Evolutionary conservation across 805 yeast genomes (phyloP).

Genomic region (Wickerhamiella sorbophila): DNA sequence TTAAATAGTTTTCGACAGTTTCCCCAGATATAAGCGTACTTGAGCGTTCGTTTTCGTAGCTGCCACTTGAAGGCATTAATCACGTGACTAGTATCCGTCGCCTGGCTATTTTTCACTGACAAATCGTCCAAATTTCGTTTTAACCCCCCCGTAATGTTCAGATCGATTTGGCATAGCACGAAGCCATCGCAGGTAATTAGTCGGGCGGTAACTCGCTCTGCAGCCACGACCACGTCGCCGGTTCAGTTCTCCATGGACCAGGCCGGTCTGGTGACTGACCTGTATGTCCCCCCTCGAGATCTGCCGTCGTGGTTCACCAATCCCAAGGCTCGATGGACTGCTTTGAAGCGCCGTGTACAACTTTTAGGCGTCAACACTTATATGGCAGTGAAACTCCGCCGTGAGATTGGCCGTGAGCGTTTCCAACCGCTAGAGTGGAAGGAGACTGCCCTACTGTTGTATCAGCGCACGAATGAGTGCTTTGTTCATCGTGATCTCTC

Average conservation of each 20-base stretch:
- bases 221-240: slow-evolving; percentile 6
- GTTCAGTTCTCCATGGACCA: slow-evolving; percentile 18
- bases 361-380: slow-evolving; percentile 18
- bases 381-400: slow-evolving; percentile 19
- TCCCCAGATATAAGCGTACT: not conserved
- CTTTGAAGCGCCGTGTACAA: slow-evolving; percentile 17
- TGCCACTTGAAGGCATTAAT: no score
- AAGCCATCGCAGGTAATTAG: not conserved
- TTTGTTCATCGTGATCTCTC: slow-evolving; percentile 49
- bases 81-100: no score
- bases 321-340: slow-evolving; percentile 18
- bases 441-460: slow-evolving; percentile 65
- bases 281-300: slow-evolving; percentile 28
- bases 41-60: not conserved
- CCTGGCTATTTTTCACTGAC: not conserved
- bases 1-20: not conserved
- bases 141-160: not conserved
- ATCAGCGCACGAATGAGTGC: slow-evolving; percentile 63
- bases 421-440: slow-evolving; percentile 56
- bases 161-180: not conserved
- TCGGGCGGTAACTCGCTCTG: not conserved
- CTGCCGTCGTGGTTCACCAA: slow-evolving; percentile 17
- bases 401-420: slow-evolving; percentile 16
- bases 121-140: not conserved
- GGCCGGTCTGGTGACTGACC: slow-evolving; percentile 19